phyloP scores from a whole-genome alignment of 495 filamentous ascomycete genomes.

The Penicillium robsamsonii region DNA sequence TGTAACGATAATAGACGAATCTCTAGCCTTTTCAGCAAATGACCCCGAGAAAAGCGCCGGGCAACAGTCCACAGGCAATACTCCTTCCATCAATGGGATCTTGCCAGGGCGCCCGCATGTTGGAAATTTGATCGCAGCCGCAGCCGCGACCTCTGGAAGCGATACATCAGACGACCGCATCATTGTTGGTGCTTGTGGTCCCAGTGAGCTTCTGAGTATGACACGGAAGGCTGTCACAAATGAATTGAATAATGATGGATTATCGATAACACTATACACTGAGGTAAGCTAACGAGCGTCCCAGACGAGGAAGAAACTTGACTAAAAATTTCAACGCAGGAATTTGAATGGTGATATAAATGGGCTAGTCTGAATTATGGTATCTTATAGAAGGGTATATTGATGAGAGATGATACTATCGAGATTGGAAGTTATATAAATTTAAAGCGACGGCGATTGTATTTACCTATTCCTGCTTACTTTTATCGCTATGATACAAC shows the following conservation, averaged over 20 bases:
- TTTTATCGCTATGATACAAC: neutral
- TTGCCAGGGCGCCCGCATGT: slow-evolving; percentile 3
- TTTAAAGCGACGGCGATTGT: neutral
- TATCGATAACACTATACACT: slow-evolving; percentile 2
- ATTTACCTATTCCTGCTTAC: no score
- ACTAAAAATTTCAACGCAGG: neutral
- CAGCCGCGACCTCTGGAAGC: neutral
- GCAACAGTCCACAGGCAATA: neutral
- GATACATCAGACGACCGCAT: slow-evolving; percentile 1
- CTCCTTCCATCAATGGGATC: neutral
- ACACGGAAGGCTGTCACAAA: neutral
- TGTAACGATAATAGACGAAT: neutral
- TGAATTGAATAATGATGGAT: neutral
- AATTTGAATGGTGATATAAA: neutral
- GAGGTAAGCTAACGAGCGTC: slow-evolving; percentile 5
- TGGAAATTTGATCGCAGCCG: neutral
- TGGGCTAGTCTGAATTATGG: neutral
- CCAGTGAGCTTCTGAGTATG: neutral
- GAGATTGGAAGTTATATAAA: neutral
- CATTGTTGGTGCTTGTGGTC: slow-evolving; percentile 10
- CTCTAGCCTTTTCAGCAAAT: neutral
- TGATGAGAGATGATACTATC: neutral
- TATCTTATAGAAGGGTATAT: neutral
- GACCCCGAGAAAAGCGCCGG: slow-evolving; percentile 1
- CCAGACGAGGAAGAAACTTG: neutral